Conservation (phyloP, 257 asterid species). For the Solanum etuberosum region DNA sequence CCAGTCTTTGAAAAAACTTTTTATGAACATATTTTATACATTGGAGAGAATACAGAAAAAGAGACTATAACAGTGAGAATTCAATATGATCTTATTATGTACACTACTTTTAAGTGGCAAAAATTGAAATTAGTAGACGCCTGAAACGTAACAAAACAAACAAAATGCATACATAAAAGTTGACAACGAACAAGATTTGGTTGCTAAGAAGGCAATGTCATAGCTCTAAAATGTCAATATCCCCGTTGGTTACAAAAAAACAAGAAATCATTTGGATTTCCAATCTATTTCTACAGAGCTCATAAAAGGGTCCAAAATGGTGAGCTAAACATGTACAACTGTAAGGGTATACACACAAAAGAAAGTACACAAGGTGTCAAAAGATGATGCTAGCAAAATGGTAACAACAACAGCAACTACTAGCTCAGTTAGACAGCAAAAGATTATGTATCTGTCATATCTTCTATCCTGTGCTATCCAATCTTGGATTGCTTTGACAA, state of each 20-base stretch:
- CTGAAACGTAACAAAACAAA: background rate
- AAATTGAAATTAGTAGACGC: background rate
- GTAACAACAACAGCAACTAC: background rate
- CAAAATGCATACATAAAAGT: background rate
- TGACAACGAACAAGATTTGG: background rate
- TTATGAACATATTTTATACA: background rate
- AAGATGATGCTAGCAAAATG: background rate
- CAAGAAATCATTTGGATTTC: background rate
- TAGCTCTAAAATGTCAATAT: background rate
- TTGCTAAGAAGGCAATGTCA: background rate
- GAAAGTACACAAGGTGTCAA: background rate
- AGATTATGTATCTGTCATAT: background rate
- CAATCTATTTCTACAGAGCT: background rate
- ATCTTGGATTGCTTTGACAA: background rate
- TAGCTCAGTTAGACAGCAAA: background rate
- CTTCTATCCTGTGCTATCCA: background rate
- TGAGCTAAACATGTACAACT: background rate
- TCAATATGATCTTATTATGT: too few relatives aligned
- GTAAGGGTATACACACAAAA: background rate
- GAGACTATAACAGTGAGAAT: background rate
- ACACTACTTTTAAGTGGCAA: background rate
- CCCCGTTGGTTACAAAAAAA: background rate
- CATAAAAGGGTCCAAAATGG: background rate
- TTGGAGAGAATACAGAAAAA: background rate
- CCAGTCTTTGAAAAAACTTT: background rate